phyloP scores from a whole-genome alignment of 257 asterid genomes.

The Handroanthus guayacan region DNA sequence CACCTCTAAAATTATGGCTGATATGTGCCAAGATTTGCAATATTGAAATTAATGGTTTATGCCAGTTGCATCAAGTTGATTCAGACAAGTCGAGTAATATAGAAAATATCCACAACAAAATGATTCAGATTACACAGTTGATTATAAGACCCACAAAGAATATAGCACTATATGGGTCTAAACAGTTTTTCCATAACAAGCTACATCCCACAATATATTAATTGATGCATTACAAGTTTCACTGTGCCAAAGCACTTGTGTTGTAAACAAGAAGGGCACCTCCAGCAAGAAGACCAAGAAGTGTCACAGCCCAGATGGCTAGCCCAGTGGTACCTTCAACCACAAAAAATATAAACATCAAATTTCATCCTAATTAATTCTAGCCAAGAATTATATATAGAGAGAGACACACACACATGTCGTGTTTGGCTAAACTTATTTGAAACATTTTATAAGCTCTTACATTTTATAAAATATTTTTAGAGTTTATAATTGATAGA shows the following conservation, averaged over 20 bases:
- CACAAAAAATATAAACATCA: not conserved
- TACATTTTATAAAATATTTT: no score
- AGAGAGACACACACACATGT: no score
- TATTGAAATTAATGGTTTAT: no score
- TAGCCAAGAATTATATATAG: not conserved
- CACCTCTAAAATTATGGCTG: no score
- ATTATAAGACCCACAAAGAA: constrained; percentile 10
- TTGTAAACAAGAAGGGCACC: constrained; percentile 96
- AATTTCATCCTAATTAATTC: not conserved
- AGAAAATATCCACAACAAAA: not conserved
- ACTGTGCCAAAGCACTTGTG: constrained; percentile 96
- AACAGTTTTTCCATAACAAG: constrained; percentile 24
- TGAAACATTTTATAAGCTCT: no score
- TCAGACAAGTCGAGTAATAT: not conserved
- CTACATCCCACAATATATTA: not conserved
- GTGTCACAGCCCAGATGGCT: constrained; percentile 93
- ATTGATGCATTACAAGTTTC: constrained; percentile 26
- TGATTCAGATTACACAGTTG: not conserved
- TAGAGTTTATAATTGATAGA: no score
- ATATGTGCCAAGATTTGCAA: no score
- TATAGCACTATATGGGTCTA: constrained; percentile 7
- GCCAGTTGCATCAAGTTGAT: no score
- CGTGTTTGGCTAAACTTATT: no score
- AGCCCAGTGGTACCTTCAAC: constrained; percentile 76
- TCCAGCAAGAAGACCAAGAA: constrained; percentile 78